Base-by-base conservation (phyloP, 192 early-diverging fungal genomes). In the Umbelopsis ramanniana region DNA sequence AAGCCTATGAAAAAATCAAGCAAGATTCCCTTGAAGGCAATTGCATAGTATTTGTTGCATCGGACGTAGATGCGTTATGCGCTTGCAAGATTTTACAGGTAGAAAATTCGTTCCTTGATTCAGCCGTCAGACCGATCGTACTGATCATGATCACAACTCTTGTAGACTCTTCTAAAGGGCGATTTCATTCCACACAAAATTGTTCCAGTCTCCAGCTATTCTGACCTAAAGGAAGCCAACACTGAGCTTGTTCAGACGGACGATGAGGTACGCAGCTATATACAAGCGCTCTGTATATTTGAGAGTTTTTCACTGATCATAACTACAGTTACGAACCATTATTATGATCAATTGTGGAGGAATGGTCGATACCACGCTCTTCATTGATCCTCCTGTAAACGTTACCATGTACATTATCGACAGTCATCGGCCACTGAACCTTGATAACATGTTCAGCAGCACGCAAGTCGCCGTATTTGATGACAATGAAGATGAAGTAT, bases 261-360 rank as follows among this genome's bases (percentile, higher is more conserved):
- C 70, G 78, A 76, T 37, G 77, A 89, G 80, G 86, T 87, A 67
- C 23, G 76, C 11, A 22, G 4, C 15, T 43, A 24, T 46, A 9
- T 11, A 21, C 47, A 9, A 38, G 37, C 2, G 7, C 11, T 3
- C 11, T 7, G 40, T 17, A 43, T 46, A 2, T 17, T 21, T 19
- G 19, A 10, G 76, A 17, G 24, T 78, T 24, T 26, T 33, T 12
- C 43, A 23, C n/a, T 15, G 19, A n/a, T 55, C 52, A 12, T 29
- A 19, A 22, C 11, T 47, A 40, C 68, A 91, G 89, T 82, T 96
- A 22, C 86, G 87, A n/a, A 86, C 89, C 0, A 87, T 95, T 24
- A 77, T 96, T 52, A 83, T 94, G 75, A 79, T 98, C 48, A 97
- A 97, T 82, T 95, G 94, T 79, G 97, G 95, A 7, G 95, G 89